Evolutionary conservation across 352 stramenopile genomes (phyloP).

Genomic region (Globisporangium solare): DNA sequence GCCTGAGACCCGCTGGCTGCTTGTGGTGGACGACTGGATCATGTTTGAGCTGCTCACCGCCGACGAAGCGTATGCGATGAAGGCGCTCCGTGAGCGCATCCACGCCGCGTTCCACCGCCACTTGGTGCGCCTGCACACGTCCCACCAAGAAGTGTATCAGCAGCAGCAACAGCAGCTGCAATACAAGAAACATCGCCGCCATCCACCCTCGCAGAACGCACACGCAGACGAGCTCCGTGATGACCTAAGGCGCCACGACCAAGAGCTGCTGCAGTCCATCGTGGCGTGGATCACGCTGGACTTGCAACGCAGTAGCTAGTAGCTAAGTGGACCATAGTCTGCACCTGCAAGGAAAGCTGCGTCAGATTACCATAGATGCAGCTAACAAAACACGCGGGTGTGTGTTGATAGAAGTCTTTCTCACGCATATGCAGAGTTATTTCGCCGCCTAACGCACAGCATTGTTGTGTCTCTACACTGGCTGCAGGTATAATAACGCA

Average conservation of each 20-base stretch:
- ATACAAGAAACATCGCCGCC: neutral
- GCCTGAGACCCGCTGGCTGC: constrained; percentile 26
- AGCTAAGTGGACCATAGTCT: neutral
- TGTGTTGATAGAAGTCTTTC: too few species aligned
- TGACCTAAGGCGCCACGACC: constrained; percentile 39
- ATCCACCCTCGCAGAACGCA: neutral
- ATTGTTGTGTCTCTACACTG: too few species aligned
- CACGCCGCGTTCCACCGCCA: constrained; percentile 61
- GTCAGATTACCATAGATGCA: too few species aligned
- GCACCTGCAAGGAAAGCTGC: too few species aligned
- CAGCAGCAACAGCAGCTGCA: constrained; percentile 12
- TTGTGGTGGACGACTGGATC: constrained; percentile 76
- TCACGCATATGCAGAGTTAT: too few species aligned
- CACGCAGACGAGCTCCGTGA: neutral
- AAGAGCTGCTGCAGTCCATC: constrained; percentile 41
- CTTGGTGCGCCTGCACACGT: constrained; percentile 50
- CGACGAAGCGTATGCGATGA: constrained; percentile 42
- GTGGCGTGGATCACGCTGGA: constrained; percentile 51
- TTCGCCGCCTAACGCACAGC: too few species aligned
- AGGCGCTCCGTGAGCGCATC: constrained; percentile 51
- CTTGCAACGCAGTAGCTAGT: constrained; percentile 23
- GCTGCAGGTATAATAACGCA: too few species aligned
- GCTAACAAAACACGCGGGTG: too few species aligned
- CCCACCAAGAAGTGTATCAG: constrained; percentile 19
- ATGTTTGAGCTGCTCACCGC: constrained; percentile 46